These are phyloP conservation scores for Xylaria arbuscula DNA, from an alignment of 2,329 filamentous ascomycete genomes.

Conservation along the genomic window DNA sequence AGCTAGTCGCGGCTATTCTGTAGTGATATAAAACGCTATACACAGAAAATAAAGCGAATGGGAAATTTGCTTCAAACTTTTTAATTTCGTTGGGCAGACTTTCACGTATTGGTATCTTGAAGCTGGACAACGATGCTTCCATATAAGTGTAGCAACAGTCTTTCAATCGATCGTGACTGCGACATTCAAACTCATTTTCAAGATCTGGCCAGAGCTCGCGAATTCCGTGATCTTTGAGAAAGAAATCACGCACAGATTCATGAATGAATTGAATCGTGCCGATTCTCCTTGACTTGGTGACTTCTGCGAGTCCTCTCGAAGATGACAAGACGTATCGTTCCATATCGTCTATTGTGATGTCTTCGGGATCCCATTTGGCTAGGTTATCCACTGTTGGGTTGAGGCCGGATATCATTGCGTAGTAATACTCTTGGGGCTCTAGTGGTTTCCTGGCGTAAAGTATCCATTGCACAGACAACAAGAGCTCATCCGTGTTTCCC, in stretches of 20 bases:
- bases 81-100: not conserved
- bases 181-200: constrained; percentile 54
- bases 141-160: constrained; percentile 21
- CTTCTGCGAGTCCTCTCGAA: constrained; percentile 64
- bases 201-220: constrained; percentile 49
- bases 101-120: not conserved
- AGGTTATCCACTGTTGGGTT: not conserved
- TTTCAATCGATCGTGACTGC: constrained; percentile 53
- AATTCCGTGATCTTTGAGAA: constrained; percentile 53
- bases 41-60: constrained; percentile 35
- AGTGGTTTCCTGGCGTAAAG: constrained; percentile 8
- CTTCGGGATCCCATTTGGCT: not conserved
- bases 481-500: constrained; percentile 5
- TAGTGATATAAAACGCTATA: constrained; percentile 30
- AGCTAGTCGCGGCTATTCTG: constrained; percentile 2
- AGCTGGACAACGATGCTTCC: not conserved
- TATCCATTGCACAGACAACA: constrained; percentile 31
- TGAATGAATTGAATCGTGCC: constrained; percentile 70
- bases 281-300: constrained; percentile 53
- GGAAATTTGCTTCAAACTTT: constrained; percentile 6
- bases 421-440: constrained; percentile 5
- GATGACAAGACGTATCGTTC: constrained; percentile 52
- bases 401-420: constrained; percentile 16
- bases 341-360: constrained; percentile 39
- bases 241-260: constrained; percentile 61